phyloP scores from a whole-genome alignment of 148 eudicot species.

The Salicornia ramosissima region DNA sequence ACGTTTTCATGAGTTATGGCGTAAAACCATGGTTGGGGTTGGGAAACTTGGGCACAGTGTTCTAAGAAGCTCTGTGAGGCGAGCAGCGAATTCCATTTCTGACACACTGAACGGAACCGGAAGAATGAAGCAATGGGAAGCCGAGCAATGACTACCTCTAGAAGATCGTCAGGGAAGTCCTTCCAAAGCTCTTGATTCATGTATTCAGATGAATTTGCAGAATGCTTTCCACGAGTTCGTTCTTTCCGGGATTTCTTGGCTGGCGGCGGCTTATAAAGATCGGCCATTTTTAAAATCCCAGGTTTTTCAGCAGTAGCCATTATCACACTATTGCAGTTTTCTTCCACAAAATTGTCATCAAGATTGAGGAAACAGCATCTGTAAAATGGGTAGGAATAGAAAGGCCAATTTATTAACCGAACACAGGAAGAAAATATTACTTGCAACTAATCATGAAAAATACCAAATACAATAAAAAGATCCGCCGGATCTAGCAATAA shows the following conservation, averaged over 20 bases:
- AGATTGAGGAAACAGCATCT: conserved; percentile 60
- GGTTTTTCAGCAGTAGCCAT: conserved; percentile 52
- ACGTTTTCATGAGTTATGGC: conserved; percentile 61
- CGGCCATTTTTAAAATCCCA: conserved; percentile 48
- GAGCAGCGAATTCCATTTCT: conserved; percentile 72
- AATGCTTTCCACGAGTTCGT: conserved; percentile 35
- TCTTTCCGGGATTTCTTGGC: conserved; percentile 64
- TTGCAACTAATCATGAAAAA: neutral
- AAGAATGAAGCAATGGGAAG: conserved; percentile 82
- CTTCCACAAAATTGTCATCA: conserved; percentile 48
- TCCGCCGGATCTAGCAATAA: too few relatives aligned
- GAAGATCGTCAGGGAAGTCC: conserved; percentile 87
- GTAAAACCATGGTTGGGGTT: conserved; percentile 78
- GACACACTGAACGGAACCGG: conserved; percentile 72
- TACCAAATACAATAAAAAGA: neutral
- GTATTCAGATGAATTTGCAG: conserved; percentile 30
- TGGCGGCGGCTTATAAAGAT: conserved; percentile 56
- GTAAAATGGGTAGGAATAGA: conserved; percentile 17
- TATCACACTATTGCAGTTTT: conserved; percentile 35
- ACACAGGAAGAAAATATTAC: conserved; percentile 3
- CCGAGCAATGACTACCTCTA: conserved; percentile 82
- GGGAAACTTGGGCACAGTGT: conserved; percentile 56
- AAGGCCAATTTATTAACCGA: conserved; percentile 5
- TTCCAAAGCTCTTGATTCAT: conserved; percentile 77
- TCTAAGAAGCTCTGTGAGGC: conserved; percentile 59